These are phyloP conservation scores for Heterobasidion irregulare DNA, from an alignment of 1,284 basidiomycete genomes.

Conservation along the genomic window DNA sequence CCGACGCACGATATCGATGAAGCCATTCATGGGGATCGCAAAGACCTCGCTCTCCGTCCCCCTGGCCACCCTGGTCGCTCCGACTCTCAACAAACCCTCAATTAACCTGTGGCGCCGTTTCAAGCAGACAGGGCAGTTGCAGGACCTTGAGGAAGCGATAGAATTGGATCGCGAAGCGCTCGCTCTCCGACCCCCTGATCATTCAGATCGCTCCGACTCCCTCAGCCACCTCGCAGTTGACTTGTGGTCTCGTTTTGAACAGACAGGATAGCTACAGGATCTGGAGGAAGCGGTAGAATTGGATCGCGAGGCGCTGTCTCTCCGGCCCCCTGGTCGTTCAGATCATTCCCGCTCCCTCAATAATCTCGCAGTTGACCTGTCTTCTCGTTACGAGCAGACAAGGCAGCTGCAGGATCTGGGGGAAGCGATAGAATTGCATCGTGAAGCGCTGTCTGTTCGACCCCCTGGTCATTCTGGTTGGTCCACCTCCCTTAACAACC, in stretches of 20 bases:
- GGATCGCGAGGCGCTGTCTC: too few species aligned
- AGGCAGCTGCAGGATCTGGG: neutral
- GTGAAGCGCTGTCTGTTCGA: neutral
- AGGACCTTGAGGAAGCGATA: neutral
- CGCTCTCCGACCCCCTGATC: neutral
- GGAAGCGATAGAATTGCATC: neutral
- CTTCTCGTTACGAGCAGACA: neutral
- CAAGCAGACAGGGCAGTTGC: too few species aligned
- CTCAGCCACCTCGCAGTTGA: neutral
- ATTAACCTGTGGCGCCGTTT: too few species aligned
- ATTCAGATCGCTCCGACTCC: neutral
- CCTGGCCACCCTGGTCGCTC: neutral
- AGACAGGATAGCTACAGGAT: conserved; percentile 15
- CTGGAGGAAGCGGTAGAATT: neutral
- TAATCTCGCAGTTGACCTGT: too few species aligned
- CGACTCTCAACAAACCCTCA: neutral
- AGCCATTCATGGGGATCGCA: too few species aligned
- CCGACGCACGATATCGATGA: too few species aligned
- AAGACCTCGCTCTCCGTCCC: too few species aligned
- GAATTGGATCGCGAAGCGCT: neutral
- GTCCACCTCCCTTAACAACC: conserved; percentile 15
- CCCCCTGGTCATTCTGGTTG: neutral
- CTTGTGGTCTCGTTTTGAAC: conserved; percentile 11
- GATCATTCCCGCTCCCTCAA: too few species aligned
- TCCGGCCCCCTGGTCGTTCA: too few species aligned